These are phyloP conservation scores for Agrocybe chaxingu DNA, from an alignment of 768 basidiomycete species.

Conservation along the genomic window DNA sequence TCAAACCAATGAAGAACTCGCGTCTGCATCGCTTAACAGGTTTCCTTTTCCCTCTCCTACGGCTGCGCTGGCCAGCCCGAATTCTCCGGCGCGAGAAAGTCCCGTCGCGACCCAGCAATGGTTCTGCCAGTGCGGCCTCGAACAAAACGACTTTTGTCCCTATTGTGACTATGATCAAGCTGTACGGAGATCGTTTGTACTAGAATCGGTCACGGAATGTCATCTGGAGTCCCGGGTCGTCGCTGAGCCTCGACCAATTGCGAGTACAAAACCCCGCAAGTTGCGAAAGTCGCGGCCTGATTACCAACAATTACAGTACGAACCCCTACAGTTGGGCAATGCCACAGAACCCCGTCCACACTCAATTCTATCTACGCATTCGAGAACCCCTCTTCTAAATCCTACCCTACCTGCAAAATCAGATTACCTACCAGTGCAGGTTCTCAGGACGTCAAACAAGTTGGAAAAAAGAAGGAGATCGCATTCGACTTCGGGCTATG, in stretches of 20 bases:
- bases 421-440: conserved; percentile 10
- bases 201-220: background rate
- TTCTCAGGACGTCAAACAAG: conserved; percentile 15
- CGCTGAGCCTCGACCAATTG: background rate
- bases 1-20: background rate
- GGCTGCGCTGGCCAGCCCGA: no score
- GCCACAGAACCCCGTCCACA: conserved; percentile 13
- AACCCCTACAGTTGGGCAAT: conserved; percentile 7
- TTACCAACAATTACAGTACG: conserved; percentile 15
- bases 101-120: background rate
- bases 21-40: no score
- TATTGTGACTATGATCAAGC: conserved; percentile 20
- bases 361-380: conserved; percentile 18
- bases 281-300: conserved; percentile 18
- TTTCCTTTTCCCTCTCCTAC: no score
- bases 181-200: background rate
- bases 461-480: conserved; percentile 16
- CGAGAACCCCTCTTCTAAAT: conserved; percentile 15
- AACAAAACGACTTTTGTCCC: conserved; percentile 18
- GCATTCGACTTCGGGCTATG: conserved; percentile 6
- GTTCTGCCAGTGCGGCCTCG: conserved; percentile 13
- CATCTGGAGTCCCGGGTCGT: background rate
- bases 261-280: conserved; percentile 10
- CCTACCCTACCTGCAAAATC: conserved; percentile 4
- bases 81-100: background rate